phyloP scores from a whole-genome alignment of 257 asterid species.

The Dorcoceras hygrometricum region DNA sequence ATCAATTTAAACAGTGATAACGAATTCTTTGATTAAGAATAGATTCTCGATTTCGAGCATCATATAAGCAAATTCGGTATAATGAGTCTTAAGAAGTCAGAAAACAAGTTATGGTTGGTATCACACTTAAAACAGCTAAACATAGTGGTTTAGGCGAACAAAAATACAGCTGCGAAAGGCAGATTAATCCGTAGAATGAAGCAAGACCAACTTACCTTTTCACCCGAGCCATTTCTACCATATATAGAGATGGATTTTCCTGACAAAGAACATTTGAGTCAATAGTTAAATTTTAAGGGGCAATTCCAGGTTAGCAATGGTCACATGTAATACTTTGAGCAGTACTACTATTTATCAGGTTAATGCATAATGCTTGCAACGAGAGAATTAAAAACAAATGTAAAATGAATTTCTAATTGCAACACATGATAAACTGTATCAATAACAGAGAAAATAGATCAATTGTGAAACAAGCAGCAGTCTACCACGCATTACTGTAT shows the following conservation, averaged over 20 bases:
- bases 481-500: not conserved
- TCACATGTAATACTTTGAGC: not conserved
- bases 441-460: too few species aligned
- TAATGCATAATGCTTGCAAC: constrained; percentile 15
- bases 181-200: constrained; percentile 2
- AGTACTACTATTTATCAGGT: not conserved
- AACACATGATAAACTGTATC: not conserved
- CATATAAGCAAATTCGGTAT: not conserved
- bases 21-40: not conserved
- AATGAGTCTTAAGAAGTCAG: not conserved
- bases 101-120: not conserved
- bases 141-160: not conserved
- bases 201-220: constrained; percentile 58
- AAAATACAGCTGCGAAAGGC: not conserved
- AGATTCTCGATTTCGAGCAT: not conserved
- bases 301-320: constrained; percentile 18
- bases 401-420: not conserved
- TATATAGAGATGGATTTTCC: constrained; percentile 79
- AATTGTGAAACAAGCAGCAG: not conserved
- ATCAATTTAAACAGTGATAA: not conserved
- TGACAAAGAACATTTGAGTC: too few species aligned
- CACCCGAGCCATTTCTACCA: constrained; percentile 84
- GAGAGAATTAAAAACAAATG: constrained; percentile 8
- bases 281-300: too few species aligned
- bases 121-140: constrained; percentile 11